Evolutionary conservation across 2,329 filamentous ascomycete genomes (phyloP).

Genomic region (Aureobasidium sp.): DNA sequence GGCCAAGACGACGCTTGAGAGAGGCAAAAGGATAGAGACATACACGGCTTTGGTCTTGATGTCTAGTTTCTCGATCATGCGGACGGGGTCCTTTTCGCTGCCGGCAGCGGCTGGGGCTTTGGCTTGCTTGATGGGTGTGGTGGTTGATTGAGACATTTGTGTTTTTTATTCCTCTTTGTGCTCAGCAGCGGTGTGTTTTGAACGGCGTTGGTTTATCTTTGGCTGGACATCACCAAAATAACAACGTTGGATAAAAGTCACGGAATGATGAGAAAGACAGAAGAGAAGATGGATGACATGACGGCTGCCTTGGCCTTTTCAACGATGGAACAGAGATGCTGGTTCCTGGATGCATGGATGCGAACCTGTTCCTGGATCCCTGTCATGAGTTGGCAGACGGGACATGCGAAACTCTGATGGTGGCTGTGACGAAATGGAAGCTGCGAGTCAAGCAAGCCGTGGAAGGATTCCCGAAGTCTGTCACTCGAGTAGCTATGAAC

Average conservation of each 20-base stretch:
- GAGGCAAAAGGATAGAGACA: too few species aligned
- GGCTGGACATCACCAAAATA: neutral
- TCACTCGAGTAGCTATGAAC: neutral
- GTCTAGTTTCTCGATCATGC: slow-evolving; percentile 25
- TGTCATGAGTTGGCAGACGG: slow-evolving; percentile 5
- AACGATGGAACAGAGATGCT: neutral
- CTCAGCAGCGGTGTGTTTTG: neutral
- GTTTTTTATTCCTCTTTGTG: neutral
- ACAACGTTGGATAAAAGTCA: neutral
- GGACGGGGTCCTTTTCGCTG: slow-evolving; percentile 19
- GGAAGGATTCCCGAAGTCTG: neutral
- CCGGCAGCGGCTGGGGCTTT: slow-evolving; percentile 6
- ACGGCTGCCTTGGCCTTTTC: neutral
- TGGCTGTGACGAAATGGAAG: slow-evolving; percentile 7
- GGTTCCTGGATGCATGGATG: neutral
- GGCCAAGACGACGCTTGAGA: too few species aligned
- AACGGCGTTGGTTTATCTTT: neutral
- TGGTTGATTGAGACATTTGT: slow-evolving; percentile 5
- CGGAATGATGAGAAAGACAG: neutral
- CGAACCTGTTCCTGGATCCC: slow-evolving; percentile 1
- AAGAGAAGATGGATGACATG: neutral
- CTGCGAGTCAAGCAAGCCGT: neutral
- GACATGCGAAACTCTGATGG: neutral
- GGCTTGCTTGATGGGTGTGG: slow-evolving; percentile 15
- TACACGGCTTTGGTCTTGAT: slow-evolving; percentile 24